Conservation (phyloP, 495 filamentous ascomycete species). For the Clohesyomyces aquaticus region DNA sequence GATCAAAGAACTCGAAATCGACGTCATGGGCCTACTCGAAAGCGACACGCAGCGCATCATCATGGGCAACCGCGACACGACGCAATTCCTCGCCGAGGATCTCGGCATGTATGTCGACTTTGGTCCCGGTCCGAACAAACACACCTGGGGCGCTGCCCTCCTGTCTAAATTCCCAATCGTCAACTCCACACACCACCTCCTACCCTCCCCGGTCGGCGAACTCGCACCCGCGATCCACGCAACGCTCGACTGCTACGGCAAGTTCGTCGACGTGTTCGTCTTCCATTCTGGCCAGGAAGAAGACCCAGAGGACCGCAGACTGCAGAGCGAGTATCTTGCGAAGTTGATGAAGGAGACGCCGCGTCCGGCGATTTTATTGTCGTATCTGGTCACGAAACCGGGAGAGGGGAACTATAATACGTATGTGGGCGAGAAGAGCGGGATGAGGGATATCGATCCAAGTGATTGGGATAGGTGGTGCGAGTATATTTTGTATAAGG, state of each 20-base stretch:
- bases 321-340: constrained; percentile 85
- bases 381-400: constrained; percentile 90
- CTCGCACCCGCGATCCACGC: constrained; percentile 96
- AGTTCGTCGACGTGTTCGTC: constrained; percentile 89
- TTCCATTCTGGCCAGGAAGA: constrained; percentile 99
- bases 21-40: constrained; percentile 92
- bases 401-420: constrained; percentile 95
- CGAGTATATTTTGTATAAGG: constrained; percentile 97
- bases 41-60: constrained; percentile 96
- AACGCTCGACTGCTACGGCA: constrained; percentile 89
- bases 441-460: constrained; percentile 94
- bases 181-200: constrained; percentile 93
- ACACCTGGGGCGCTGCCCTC: constrained; percentile 94
- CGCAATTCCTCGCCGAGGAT: constrained; percentile 93
- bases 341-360: constrained; percentile 82
- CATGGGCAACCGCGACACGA: constrained; percentile 98
- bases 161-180: constrained; percentile 97
- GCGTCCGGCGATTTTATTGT: constrained; percentile 82
- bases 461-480: constrained; percentile 98
- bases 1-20: constrained; percentile 90
- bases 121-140: constrained; percentile 96
- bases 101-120: constrained; percentile 98
- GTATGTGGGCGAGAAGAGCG: constrained; percentile 82
- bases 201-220: constrained; percentile 91
- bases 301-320: constrained; percentile 87